Evolutionary conservation across 2,329 filamentous ascomycete genomes (phyloP).

Genomic region (Fusarium udum): DNA sequence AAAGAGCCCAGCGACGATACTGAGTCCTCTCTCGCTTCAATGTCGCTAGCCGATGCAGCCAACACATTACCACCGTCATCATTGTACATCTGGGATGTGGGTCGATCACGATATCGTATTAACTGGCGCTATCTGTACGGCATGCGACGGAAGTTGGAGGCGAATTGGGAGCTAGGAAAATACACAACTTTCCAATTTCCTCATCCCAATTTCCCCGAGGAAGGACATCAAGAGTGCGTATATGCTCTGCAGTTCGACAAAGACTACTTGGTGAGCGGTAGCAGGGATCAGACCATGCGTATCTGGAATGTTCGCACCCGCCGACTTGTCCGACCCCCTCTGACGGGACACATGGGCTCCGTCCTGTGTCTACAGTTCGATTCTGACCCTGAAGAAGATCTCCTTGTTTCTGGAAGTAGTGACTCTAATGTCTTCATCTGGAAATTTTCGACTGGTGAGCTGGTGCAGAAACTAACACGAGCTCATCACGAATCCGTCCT

Average conservation of each 20-base stretch:
- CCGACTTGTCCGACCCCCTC: slow-evolving; percentile 76
- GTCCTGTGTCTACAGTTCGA: slow-evolving; percentile 97
- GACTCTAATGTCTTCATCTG: slow-evolving; percentile 91
- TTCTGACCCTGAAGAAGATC: slow-evolving; percentile 82
- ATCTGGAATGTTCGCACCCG: slow-evolving; percentile 90
- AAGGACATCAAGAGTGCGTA: slow-evolving; percentile 91
- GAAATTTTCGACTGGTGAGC: slow-evolving; percentile 89
- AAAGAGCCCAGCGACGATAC: slow-evolving; percentile 49
- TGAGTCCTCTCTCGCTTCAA: slow-evolving; percentile 46
- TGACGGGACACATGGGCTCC: slow-evolving; percentile 82
- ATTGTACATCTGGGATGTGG: slow-evolving; percentile 62
- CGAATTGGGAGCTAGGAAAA: slow-evolving; percentile 88
- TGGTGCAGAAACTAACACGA: slow-evolving; percentile 76
- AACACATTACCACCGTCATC: slow-evolving; percentile 54
- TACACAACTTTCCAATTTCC: slow-evolving; percentile 91
- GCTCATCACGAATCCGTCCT: slow-evolving; percentile 92
- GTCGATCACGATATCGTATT: slow-evolving; percentile 66
- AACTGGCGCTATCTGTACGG: slow-evolving; percentile 96
- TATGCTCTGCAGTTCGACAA: slow-evolving; percentile 92
- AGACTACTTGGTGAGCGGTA: slow-evolving; percentile 90
- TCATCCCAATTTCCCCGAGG: slow-evolving; percentile 79
- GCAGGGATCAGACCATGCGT: slow-evolving; percentile 85
- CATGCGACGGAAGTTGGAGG: slow-evolving; percentile 83
- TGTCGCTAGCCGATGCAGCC: slow-evolving; percentile 43
- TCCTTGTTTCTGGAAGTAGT: slow-evolving; percentile 95